Evolutionary conservation across 1,284 basidiomycete genomes (phyloP).

Genomic region (Ceratobasidium sp.): DNA sequence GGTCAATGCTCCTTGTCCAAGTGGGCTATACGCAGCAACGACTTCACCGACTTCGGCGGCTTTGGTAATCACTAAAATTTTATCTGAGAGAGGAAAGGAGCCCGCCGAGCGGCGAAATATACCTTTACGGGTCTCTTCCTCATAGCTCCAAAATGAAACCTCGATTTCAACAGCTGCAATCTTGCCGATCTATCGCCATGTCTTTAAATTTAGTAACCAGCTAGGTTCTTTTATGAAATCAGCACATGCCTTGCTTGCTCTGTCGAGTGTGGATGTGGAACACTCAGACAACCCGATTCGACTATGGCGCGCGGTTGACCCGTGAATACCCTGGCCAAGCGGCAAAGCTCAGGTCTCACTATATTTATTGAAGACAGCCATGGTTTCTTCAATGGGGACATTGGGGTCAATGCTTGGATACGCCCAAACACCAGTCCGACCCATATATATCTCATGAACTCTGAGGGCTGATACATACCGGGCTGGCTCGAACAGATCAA

Average conservation of each 20-base stretch:
- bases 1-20: slow-evolving; percentile 47
- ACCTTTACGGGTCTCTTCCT: slow-evolving; percentile 55
- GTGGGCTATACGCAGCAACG: slow-evolving; percentile 58
- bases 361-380: slow-evolving; percentile 38
- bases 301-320: slow-evolving; percentile 15
- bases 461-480: slow-evolving; percentile 13
- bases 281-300: slow-evolving; percentile 44
- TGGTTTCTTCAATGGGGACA: slow-evolving; percentile 41
- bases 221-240: neutral
- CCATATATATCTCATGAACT: neutral
- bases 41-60: slow-evolving; percentile 58
- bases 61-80: slow-evolving; percentile 52
- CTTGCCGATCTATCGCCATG: slow-evolving; percentile 52
- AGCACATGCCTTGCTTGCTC: slow-evolving; percentile 43
- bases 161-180: slow-evolving; percentile 62
- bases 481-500: slow-evolving; percentile 42
- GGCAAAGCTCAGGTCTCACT: slow-evolving; percentile 9
- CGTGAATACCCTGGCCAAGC: too few relatives aligned
- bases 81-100: too few relatives aligned
- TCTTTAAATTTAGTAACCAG: neutral
- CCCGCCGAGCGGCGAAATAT: too few relatives aligned
- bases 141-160: slow-evolving; percentile 59
- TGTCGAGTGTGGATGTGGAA: slow-evolving; percentile 37
- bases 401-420: slow-evolving; percentile 34
- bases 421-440: neutral